These are phyloP conservation scores for Pichiaceae sp. DNA, from an alignment of 1,139 yeast species.

Conservation along the genomic window DNA sequence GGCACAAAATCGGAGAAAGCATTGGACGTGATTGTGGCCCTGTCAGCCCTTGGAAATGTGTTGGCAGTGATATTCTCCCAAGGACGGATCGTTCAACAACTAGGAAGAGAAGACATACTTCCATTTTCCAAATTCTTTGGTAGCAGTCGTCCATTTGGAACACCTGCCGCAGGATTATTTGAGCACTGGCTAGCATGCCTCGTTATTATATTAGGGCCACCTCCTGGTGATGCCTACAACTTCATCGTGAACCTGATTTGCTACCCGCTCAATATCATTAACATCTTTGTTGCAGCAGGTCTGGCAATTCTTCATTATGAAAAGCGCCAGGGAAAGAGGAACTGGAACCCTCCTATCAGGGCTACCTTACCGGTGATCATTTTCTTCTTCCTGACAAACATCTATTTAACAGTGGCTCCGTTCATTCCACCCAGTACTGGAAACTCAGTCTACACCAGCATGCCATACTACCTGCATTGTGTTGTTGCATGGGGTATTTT, in stretches of 20 bases:
- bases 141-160: slow-evolving; percentile 32
- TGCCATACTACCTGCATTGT: slow-evolving; percentile 78
- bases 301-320: slow-evolving; percentile 35
- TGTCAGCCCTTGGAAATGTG: slow-evolving; percentile 35
- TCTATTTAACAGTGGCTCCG: slow-evolving; percentile 72
- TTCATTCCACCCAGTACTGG: slow-evolving; percentile 67
- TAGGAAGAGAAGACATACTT: slow-evolving; percentile 37
- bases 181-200: slow-evolving; percentile 30
- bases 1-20: slow-evolving; percentile 27
- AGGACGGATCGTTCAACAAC: slow-evolving; percentile 33
- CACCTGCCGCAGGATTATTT: slow-evolving; percentile 32
- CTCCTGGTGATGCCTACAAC: slow-evolving; percentile 38
- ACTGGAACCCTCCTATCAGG: slow-evolving; percentile 71
- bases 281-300: slow-evolving; percentile 29
- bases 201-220: slow-evolving; percentile 35
- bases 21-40: slow-evolving; percentile 30
- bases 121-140: slow-evolving; percentile 34
- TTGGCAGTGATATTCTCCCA: slow-evolving; percentile 33
- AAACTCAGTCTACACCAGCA: slow-evolving; percentile 53
- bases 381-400: slow-evolving; percentile 60
- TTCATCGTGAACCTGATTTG: slow-evolving; percentile 26
- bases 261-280: slow-evolving; percentile 30
- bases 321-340: slow-evolving; percentile 40
- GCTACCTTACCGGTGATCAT: slow-evolving; percentile 56
- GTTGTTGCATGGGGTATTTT: slow-evolving; percentile 79